These are phyloP conservation scores for Pleurozium schreberi DNA, from an alignment of 225 moss, liverwort and hornwort genomes.

Conservation along the genomic window DNA sequence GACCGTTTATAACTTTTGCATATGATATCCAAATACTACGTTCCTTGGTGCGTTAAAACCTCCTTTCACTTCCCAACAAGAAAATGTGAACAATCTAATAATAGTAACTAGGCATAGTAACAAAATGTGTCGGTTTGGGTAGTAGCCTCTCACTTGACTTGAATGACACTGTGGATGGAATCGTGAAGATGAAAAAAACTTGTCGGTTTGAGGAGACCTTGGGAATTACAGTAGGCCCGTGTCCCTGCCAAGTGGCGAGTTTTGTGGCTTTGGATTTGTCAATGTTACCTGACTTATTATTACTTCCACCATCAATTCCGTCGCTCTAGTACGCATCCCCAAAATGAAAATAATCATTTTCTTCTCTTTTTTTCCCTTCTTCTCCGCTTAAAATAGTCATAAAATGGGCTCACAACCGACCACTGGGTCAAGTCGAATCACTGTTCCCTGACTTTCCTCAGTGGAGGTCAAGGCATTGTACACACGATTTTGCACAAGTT, in stretches of 20 bases:
- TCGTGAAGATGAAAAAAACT: not conserved
- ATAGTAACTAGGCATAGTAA: no score
- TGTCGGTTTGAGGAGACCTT: not conserved
- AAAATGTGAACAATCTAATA: not conserved
- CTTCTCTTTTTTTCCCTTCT: not conserved
- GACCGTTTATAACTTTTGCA: not conserved
- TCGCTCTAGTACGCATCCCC: not conserved
- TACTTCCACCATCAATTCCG: not conserved
- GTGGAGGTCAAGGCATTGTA: not conserved
- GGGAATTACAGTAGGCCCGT: not conserved
- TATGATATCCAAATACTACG: fast-evolving
- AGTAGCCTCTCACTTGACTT: not conserved
- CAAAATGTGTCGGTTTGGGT: no score
- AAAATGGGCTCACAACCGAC: not conserved
- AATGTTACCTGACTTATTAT: no score
- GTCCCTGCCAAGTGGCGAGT: not conserved
- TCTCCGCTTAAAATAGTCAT: not conserved
- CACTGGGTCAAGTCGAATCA: not conserved
- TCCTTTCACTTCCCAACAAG: not conserved
- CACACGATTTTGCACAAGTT: not conserved
- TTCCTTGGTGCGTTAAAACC: not conserved
- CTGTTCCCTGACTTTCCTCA: not conserved
- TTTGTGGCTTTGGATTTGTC: not conserved
- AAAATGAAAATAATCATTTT: not conserved
- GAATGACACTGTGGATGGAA: not conserved